Conservation (phyloP, 768 basidiomycete species). For the Pisolithus marmoratus region DNA sequence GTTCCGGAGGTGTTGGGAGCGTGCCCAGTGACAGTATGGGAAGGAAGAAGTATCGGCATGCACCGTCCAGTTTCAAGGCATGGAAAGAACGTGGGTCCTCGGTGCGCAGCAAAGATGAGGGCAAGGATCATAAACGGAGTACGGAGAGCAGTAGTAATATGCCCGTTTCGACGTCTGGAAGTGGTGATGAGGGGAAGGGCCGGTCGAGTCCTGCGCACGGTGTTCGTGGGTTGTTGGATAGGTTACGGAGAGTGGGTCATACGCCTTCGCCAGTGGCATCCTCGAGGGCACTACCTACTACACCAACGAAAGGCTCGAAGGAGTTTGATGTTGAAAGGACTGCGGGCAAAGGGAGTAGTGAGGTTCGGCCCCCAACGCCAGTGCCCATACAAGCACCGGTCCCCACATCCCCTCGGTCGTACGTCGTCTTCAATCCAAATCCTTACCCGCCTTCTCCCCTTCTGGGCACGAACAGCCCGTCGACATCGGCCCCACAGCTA, state of each 20-base stretch:
- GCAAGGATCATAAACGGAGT: constrained; percentile 10
- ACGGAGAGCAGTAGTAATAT: constrained; percentile 9
- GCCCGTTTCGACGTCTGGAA: constrained; percentile 13
- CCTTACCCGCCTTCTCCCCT: constrained; percentile 16
- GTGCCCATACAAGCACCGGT: constrained; percentile 5
- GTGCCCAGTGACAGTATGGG: constrained; percentile 15
- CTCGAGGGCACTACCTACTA: constrained; percentile 14
- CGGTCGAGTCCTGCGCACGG: constrained; percentile 17
- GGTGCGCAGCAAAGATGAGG: constrained; percentile 14
- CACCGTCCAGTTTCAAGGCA: constrained; percentile 22
- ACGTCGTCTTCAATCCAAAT: constrained; percentile 29
- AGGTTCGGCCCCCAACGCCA: constrained; percentile 7
- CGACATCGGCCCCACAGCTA: background rate
- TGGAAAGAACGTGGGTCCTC: constrained; percentile 21
- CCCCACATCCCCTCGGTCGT: constrained; percentile 19
- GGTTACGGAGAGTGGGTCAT: constrained; percentile 19
- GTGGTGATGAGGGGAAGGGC: constrained; percentile 18
- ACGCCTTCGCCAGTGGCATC: constrained; percentile 26
- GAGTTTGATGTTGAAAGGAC: constrained; percentile 14
- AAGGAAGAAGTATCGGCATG: constrained; percentile 10
- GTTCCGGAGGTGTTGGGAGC: constrained; percentile 13
- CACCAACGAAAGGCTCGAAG: background rate
- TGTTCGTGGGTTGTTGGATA: constrained; percentile 24
- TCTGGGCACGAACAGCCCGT: constrained; percentile 2
- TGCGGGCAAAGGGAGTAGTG: background rate